phyloP scores from a whole-genome alignment of 441 rosid species.

The Mallotus japonicus region DNA sequence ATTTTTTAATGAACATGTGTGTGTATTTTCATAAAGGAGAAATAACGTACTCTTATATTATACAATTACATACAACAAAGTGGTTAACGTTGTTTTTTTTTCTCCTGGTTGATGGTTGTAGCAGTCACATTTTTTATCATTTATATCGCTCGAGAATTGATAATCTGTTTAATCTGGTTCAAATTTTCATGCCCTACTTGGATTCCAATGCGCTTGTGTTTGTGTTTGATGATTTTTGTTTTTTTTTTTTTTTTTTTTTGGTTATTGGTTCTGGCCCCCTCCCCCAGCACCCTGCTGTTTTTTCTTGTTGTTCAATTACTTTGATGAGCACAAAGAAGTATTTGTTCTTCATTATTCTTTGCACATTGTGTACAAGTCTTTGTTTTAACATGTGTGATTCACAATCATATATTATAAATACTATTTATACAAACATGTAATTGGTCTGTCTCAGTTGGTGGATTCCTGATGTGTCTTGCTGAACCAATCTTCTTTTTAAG shows the following conservation, averaged over 20 bases:
- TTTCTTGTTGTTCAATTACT: neutral
- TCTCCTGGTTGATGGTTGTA: neutral
- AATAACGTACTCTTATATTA: too few species aligned
- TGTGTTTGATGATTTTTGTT: neutral
- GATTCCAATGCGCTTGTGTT: neutral
- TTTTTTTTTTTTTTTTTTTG: too few species aligned
- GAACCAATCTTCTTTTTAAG: neutral
- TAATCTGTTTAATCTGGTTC: too few species aligned
- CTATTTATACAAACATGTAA: too few species aligned
- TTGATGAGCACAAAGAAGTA: neutral
- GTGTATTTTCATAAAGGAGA: neutral
- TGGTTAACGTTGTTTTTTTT: neutral
- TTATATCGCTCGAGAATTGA: neutral
- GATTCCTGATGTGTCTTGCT: neutral
- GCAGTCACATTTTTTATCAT: neutral
- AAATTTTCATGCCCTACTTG: too few species aligned
- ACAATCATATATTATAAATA: neutral
- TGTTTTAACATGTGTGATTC: neutral
- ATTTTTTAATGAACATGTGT: neutral
- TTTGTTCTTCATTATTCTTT: neutral
- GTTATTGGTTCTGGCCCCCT: neutral
- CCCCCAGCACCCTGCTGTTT: neutral
- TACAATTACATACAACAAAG: neutral
- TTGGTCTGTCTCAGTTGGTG: too few species aligned
- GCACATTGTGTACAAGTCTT: neutral